Evolutionary conservation across 164 flowering plant genomes (phyloP).

Genomic region (Hamamelis virginiana): DNA sequence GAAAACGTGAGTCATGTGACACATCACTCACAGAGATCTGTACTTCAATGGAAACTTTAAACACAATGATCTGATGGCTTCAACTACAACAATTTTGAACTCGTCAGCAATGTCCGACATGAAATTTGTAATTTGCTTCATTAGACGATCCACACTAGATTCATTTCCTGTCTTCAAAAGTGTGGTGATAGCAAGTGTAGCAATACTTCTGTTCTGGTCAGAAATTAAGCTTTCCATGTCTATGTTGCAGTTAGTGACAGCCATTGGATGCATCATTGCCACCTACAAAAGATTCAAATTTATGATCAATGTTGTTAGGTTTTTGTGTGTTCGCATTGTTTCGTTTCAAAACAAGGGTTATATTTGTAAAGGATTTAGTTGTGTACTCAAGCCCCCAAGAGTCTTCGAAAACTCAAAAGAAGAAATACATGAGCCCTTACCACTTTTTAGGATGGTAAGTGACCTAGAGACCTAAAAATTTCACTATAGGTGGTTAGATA

Average conservation of each 20-base stretch:
- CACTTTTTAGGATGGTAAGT: too few species aligned
- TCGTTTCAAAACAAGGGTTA: too few species aligned
- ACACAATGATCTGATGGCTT: conserved; percentile 94
- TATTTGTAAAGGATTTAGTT: too few species aligned
- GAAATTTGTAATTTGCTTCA: conserved; percentile 98
- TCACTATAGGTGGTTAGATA: too few species aligned
- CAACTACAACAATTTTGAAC: conserved; percentile 97
- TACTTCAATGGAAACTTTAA: conserved; percentile 92
- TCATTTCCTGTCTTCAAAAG: conserved; percentile 97
- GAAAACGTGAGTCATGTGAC: not conserved
- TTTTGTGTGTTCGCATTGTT: too few species aligned
- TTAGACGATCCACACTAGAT: conserved; percentile 92
- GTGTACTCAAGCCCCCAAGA: too few species aligned
- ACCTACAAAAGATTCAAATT: too few species aligned
- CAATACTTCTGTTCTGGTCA: conserved; percentile 94
- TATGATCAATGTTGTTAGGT: too few species aligned
- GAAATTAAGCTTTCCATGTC: conserved; percentile 96
- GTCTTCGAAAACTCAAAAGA: too few species aligned
- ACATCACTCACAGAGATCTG: conserved; percentile 74
- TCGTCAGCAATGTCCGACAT: conserved; percentile 99
- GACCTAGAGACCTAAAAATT: too few species aligned
- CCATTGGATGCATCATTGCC: conserved; percentile 95
- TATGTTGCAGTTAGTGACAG: conserved; percentile 92
- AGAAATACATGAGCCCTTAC: too few species aligned
- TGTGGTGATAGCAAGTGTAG: conserved; percentile 96